Percentiles rank a stretch among this genome's conserved stretches.
These are phyloP conservation scores for Agastache rugosa DNA, from an alignment of 257 asterid species.

Conservation along the genomic window DNA sequence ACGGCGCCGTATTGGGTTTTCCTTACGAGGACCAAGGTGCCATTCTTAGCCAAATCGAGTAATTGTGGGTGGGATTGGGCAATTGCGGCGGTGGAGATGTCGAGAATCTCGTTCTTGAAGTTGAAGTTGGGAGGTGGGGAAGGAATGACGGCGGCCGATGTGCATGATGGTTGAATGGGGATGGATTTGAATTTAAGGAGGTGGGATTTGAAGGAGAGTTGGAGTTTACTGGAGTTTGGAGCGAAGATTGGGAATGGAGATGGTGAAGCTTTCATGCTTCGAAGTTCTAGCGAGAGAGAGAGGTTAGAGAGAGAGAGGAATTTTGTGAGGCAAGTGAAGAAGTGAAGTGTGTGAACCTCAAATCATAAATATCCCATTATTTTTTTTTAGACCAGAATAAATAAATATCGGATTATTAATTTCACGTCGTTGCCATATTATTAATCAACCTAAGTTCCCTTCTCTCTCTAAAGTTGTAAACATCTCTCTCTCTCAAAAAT, in stretches of 20 bases:
- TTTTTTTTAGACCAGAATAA: no score
- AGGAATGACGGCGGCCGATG: conserved; percentile 51
- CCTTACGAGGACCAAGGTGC: conserved; percentile 64
- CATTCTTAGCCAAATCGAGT: conserved; percentile 73
- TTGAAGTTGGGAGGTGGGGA: conserved; percentile 79
- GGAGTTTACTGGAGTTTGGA: conserved; percentile 7
- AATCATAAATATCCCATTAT: no score
- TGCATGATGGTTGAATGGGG: conserved; percentile 7
- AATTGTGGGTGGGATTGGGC: conserved; percentile 68
- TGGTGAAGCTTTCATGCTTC: conserved; percentile 46
- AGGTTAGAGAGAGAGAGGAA: neutral
- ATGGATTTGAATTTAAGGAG: conserved; percentile 19
- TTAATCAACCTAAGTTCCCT: no score
- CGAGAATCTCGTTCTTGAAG: conserved; percentile 63
- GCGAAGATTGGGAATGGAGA: conserved; percentile 42
- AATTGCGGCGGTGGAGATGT: conserved; percentile 54
- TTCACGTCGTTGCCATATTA: no score
- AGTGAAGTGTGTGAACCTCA: no score
- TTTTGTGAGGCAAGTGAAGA: no score
- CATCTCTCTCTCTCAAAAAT: no score
- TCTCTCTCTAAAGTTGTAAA: no score
- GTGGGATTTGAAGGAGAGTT: conserved; percentile 27
- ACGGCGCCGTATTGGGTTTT: conserved; percentile 79
- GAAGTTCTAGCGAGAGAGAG: neutral
- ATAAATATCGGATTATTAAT: no score